Evolutionary conservation across 2,329 filamentous ascomycete genomes (phyloP).

Genomic region (Thermomyces lanuginosus): DNA sequence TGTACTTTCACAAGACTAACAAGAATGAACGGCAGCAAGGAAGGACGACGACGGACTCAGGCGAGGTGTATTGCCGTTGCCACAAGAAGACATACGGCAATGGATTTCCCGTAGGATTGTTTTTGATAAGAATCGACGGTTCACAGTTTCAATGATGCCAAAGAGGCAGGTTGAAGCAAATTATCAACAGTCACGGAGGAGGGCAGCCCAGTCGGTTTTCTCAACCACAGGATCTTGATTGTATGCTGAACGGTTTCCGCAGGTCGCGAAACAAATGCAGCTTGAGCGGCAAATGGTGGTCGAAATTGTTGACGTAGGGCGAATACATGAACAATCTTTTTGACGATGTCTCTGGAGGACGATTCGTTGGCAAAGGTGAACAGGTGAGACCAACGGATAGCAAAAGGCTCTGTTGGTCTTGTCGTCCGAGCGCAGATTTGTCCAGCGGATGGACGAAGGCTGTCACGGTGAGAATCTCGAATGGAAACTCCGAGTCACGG

Average conservation of each 20-base stretch:
- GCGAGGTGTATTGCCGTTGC: constrained; percentile 28
- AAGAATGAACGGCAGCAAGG: constrained; percentile 13
- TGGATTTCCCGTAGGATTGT: constrained; percentile 10
- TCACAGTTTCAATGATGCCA: no score
- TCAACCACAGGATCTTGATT: constrained; percentile 90
- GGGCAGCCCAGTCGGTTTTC: constrained; percentile 13
- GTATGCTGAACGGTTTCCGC: constrained; percentile 81
- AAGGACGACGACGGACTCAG: constrained; percentile 25
- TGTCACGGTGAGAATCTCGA: no score
- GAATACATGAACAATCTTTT: constrained; percentile 81
- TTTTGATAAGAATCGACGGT: constrained; percentile 8
- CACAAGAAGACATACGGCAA: constrained; percentile 48
- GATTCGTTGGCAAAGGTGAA: no score
- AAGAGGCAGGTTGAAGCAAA: no score
- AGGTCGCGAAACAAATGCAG: constrained; percentile 94
- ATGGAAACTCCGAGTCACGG: no score
- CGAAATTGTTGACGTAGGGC: constrained; percentile 87
- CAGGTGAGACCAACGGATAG: no score
- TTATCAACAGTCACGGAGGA: constrained; percentile 18
- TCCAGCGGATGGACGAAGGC: no score
- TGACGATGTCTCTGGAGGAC: not conserved
- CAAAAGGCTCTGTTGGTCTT: no score
- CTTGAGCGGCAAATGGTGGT: constrained; percentile 84
- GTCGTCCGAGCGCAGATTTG: no score
- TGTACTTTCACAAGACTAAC: constrained; percentile 16